Conservation (phyloP, 768 basidiomycete genomes). For the Tricholoma hemisulphureum region DNA sequence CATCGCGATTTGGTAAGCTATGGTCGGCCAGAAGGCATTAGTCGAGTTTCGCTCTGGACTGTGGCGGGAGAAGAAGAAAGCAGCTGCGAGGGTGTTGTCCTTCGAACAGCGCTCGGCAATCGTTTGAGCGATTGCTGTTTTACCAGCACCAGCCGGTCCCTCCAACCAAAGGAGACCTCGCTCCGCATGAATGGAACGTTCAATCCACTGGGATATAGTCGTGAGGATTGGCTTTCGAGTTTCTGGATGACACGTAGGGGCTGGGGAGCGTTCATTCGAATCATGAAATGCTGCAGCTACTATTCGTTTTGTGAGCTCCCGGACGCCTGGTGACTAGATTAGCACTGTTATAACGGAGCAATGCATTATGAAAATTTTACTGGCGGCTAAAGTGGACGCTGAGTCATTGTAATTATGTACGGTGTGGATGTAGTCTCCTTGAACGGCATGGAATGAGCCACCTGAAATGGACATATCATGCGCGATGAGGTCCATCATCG, state of each 20-base stretch:
- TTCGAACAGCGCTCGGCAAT: slow-evolving; percentile 15
- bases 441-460: too few species aligned
- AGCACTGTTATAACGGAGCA: too few species aligned
- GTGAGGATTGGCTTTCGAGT: neutral
- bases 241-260: neutral
- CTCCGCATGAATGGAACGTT: too few species aligned
- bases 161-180: slow-evolving; percentile 9
- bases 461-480: too few species aligned
- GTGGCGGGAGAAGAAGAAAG: slow-evolving; percentile 34
- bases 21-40: slow-evolving; percentile 22
- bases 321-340: too few species aligned
- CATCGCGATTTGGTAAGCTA: slow-evolving; percentile 22
- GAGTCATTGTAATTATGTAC: too few species aligned
- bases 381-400: too few species aligned
- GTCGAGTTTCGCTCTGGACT: slow-evolving; percentile 17
- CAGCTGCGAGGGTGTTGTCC: slow-evolving; percentile 20
- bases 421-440: too few species aligned
- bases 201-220: neutral
- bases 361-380: too few species aligned
- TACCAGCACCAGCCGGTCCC: slow-evolving; percentile 20
- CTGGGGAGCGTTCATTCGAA: neutral
- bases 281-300: neutral
- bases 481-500: too few species aligned
- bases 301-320: too few species aligned
- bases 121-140: slow-evolving; percentile 19